Percentiles rank a stretch among this genome's conserved stretches.
These are phyloP conservation scores for Fragaria vesca DNA, from an alignment of 306 rosid species.

Conservation along the genomic window DNA sequence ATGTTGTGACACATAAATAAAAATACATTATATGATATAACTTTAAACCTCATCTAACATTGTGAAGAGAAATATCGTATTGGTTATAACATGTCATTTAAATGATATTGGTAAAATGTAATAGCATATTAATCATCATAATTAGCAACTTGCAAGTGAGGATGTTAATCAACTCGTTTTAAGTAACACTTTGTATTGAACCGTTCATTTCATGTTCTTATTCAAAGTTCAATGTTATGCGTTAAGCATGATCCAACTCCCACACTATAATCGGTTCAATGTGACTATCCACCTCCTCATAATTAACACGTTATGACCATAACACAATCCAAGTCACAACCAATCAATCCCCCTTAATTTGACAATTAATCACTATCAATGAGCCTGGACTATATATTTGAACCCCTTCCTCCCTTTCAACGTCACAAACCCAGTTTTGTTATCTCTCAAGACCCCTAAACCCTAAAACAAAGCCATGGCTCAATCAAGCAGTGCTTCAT, in stretches of 20 bases:
- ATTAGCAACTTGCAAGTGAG: neutral
- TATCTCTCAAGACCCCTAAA: neutral
- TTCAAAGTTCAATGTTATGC: conserved; percentile 1
- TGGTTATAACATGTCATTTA: too few relatives aligned
- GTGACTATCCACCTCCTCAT: neutral
- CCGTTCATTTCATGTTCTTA: conserved; percentile 1
- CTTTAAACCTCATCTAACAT: too few relatives aligned
- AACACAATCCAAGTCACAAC: neutral
- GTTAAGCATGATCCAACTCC: conserved; percentile 4
- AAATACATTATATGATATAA: too few relatives aligned
- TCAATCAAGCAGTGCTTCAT: conserved; percentile 3
- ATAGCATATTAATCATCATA: neutral
- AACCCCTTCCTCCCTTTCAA: neutral
- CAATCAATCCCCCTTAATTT: neutral
- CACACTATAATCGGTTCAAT: neutral
- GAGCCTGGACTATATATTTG: conserved; percentile 14
- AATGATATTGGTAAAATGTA: neutral
- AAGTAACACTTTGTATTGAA: neutral
- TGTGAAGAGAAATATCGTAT: neutral
- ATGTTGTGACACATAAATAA: neutral
- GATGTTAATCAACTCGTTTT: neutral
- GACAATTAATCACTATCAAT: neutral
- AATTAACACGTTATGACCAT: neutral
- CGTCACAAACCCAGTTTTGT: conserved; percentile 6
- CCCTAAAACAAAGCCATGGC: conserved; percentile 24